These are phyloP conservation scores for Barnettozyma wickerhamii DNA, from an alignment of 805 yeast genomes.

Conservation along the genomic window DNA sequence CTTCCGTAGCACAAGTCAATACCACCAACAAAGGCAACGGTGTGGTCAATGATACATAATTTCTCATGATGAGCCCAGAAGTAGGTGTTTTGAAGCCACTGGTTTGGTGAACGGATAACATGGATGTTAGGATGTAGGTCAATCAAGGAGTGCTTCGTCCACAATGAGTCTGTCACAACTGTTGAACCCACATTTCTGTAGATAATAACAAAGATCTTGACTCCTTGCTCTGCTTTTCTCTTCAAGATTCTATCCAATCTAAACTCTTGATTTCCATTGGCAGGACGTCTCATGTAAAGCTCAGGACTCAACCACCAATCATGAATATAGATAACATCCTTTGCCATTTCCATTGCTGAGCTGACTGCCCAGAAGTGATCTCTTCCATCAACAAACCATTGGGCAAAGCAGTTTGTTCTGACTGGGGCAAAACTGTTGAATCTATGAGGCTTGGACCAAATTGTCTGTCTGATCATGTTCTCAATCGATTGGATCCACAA, in stretches of 20 bases:
- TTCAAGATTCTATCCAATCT: constrained; percentile 84
- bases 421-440: constrained; percentile 93
- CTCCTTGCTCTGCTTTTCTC: constrained; percentile 91
- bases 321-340: constrained; percentile 88
- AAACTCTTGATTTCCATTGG: constrained; percentile 92
- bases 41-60: constrained; percentile 78
- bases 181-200: constrained; percentile 93
- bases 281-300: constrained; percentile 86
- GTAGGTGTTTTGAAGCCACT: constrained; percentile 83
- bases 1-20: constrained; percentile 94
- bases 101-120: constrained; percentile 93
- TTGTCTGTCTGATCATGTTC: constrained; percentile 59
- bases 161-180: constrained; percentile 88
- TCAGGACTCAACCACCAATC: constrained; percentile 99
- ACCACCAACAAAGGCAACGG: constrained; percentile 91
- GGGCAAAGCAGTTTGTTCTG: constrained; percentile 79
- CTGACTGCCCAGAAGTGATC: constrained; percentile 97
- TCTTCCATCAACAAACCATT: constrained; percentile 95
- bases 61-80: constrained; percentile 99
- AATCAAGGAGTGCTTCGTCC: constrained; percentile 90
- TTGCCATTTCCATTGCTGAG: constrained; percentile 88
- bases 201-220: constrained; percentile 84
- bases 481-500: constrained; percentile 75
- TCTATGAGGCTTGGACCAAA: constrained; percentile 72
- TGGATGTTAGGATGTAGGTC: constrained; percentile 83